Evolutionary conservation across 495 filamentous ascomycete genomes (phyloP), one percentile per base, ranked within the genome.

Genomic region (Penicillium simplicissimum): DNA sequence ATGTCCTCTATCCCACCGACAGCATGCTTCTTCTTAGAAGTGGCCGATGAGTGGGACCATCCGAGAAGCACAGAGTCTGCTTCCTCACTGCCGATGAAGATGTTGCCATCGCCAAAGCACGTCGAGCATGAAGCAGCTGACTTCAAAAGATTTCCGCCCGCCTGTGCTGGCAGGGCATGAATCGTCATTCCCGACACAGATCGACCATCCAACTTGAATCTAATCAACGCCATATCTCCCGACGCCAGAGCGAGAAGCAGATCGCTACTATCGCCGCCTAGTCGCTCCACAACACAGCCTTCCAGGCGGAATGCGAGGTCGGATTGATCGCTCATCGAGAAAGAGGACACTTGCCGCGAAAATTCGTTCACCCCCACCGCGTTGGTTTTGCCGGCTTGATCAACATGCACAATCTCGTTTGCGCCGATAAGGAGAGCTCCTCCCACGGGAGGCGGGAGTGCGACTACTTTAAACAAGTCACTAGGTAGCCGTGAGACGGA

Each of bases 281-380:
- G 81, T 52, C 87, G 83, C 59, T 93, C 91, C 54, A 97, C 82
- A 25, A 82, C 75, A 67, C 91, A 93, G n/a, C 84, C 86, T 74
- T 98, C 95, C 0, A 98, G 79, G 42, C 85, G 90, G 60, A 97
- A 81, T 13, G 81, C 81, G 57, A 98, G 77, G 56, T 93, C 86
- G 1, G 90, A 90, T 71, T 97, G 95, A 72, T 98, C 95, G 9
- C 82, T 80, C 72, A 98, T 85, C 4, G 83, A 76, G 66, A 97
- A 97, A 3, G 88, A 81, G 10, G 94, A 97, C 49, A 84, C 81
- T 57, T 88, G 81, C 67, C 87, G 90, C 10, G 91, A 86, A 74
- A 96, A 96, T 28, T 88, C 86, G 67, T 98, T 98, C 65, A 98
- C 92, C n/a, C 88, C 94, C 40, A 98, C 90, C 10, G 92, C 95